Conservation (phyloP, 352 stramenopile genomes). For the Poterioochromonas sp. region DNA sequence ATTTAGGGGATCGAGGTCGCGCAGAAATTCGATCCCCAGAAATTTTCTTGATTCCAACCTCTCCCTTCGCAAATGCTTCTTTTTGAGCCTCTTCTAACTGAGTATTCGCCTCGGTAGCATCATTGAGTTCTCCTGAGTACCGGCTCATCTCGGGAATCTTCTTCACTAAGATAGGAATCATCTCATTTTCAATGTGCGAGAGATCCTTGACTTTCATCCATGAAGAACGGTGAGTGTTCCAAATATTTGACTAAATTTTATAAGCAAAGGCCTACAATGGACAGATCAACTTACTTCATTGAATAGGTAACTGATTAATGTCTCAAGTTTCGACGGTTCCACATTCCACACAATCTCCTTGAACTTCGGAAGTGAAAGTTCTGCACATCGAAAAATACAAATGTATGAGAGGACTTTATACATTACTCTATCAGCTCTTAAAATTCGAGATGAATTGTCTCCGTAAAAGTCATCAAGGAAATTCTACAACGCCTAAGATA, state of each 20-base stretch:
- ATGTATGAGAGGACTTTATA: slow-evolving; percentile 71
- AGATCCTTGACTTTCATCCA: slow-evolving; percentile 52
- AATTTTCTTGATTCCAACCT: not conserved
- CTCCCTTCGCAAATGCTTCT: not conserved
- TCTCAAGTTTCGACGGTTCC: slow-evolving; percentile 60
- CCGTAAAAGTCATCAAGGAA: slow-evolving; percentile 16
- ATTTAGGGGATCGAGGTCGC: slow-evolving; percentile 54
- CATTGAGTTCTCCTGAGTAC: not conserved
- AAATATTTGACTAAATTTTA: slow-evolving; percentile 3
- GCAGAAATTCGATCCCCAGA: slow-evolving; percentile 48
- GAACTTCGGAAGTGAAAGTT: slow-evolving; percentile 58
- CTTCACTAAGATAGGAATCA: slow-evolving; percentile 32
- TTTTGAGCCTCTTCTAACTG: not conserved
- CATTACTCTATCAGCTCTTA: slow-evolving; percentile 65
- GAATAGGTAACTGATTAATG: slow-evolving; percentile 65
- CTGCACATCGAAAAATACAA: slow-evolving; percentile 65
- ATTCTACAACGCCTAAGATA: slow-evolving; percentile 51
- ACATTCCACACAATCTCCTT: slow-evolving; percentile 51
- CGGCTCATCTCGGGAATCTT: not conserved
- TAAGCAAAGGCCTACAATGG: not conserved
- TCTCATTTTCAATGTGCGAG: slow-evolving; percentile 54
- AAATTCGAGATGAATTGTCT: slow-evolving; percentile 52
- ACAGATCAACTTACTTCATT: slow-evolving; percentile 45
- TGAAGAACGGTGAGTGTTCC: slow-evolving; percentile 47
- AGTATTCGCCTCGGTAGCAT: not conserved